Base-by-base conservation (phyloP, 805 yeast species). In the Lipomyces starkeyi region DNA sequence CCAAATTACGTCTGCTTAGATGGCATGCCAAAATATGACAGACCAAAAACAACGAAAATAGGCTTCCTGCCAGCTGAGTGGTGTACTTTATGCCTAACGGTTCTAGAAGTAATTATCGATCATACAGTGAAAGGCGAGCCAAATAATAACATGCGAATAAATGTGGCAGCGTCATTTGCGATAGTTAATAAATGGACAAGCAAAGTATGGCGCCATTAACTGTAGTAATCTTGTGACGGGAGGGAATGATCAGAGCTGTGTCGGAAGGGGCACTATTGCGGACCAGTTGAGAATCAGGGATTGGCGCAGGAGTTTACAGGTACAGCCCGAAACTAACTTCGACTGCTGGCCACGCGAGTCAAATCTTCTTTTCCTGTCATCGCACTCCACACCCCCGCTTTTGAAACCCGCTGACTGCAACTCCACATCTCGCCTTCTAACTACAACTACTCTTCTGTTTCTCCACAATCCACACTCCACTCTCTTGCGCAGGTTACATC, bases 301-400 rank as follows among this genome's bases (percentile, higher is more conserved):
- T 3, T 35, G 40, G 14, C 40, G 40, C 11, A 7, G 40, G 13
- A 4, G 40, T 35, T 35, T 35, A 35, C 40, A 35, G 40, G 11
- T 35, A 35, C 17, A 14, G 40, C 40, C 11, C 17, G 40, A 35
- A 27, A 27, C 29, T 2, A 14, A 35, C 40, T 11, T 9, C 13
- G 40, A 35, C 17, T 3, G 29, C 5, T 17, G n/a, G 17, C 43
- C 43, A 37, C 43, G 43, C 13, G 17, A 5, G 43, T 11, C 43
- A 37, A 37, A 37, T 37, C 43, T 37, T 37, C 43, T 37, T n/a
- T 5, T 17, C 49, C 40, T 5, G 49, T 6, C 22, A 43, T 43
- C 49, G 49, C 22, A 43, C 49, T 43, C 49, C 49, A 43, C 49
- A 43, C 14, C 49, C 49, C 49, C 49, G 49, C 49, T 43, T 43